Conservation (phyloP, 495 filamentous ascomycete genomes). For the Podospora pseudocomata region DNA sequence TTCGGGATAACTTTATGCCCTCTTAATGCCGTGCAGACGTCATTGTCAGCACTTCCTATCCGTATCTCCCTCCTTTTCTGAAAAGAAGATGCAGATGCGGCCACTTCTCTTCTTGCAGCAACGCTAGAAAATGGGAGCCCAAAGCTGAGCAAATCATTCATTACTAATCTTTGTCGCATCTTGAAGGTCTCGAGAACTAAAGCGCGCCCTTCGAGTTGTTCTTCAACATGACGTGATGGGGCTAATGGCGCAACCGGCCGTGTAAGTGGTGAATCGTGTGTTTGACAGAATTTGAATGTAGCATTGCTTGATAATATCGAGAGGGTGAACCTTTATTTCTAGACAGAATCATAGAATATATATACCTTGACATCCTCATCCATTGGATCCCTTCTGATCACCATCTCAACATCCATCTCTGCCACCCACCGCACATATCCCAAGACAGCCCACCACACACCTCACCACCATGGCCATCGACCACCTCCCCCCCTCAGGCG, state of each 20-base stretch:
- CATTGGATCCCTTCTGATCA: neutral
- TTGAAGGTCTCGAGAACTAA: neutral
- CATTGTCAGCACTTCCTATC: neutral
- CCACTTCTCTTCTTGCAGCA: neutral
- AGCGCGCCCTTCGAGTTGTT: slow-evolving; percentile 6
- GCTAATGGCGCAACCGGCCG: slow-evolving; percentile 18
- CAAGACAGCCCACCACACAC: neutral
- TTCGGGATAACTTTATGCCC: slow-evolving; percentile 16
- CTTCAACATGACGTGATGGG: slow-evolving; percentile 9
- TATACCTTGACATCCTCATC: neutral
- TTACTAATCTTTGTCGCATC: neutral
- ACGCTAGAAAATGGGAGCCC: neutral
- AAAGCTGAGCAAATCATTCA: neutral
- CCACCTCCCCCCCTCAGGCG: slow-evolving; percentile 57
- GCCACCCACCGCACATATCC: slow-evolving; percentile 31
- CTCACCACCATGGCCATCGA: slow-evolving; percentile 7
- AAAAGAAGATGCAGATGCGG: neutral
- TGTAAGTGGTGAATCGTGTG: neutral
- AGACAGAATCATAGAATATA: neutral
- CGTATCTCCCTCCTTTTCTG: neutral
- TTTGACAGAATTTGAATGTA: slow-evolving; percentile 15
- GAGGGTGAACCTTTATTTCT: neutral
- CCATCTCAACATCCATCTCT: neutral
- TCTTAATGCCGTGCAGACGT: neutral
- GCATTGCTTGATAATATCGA: neutral